These are phyloP conservation scores for Monosporascus ibericus DNA, from an alignment of 2,329 filamentous ascomycete species.

Conservation along the genomic window DNA sequence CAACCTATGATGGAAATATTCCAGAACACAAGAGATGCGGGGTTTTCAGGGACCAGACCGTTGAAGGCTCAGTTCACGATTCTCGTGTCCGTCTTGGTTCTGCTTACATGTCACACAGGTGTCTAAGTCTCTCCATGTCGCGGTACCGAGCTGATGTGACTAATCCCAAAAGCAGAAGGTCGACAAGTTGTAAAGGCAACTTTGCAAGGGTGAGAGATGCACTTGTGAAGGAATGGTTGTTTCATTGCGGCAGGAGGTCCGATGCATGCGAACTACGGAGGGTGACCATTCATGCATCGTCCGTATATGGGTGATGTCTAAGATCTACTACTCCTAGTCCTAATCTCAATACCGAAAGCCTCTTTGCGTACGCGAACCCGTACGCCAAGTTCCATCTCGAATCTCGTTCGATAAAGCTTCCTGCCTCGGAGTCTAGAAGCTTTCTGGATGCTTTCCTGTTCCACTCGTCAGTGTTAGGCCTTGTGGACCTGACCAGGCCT, in stretches of 20 bases:
- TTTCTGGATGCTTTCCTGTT: constrained; percentile 10
- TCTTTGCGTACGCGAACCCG: too few relatives aligned
- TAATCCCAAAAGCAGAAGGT: background rate
- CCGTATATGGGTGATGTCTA: too few relatives aligned
- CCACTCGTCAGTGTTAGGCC: background rate
- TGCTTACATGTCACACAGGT: background rate
- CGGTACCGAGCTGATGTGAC: background rate
- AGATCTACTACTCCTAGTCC: too few relatives aligned
- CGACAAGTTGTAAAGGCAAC: background rate
- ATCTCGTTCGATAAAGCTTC: too few relatives aligned
- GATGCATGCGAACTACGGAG: too few relatives aligned
- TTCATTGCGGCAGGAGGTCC: background rate
- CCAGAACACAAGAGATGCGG: background rate
- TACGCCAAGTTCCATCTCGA: too few relatives aligned
- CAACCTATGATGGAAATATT: background rate
- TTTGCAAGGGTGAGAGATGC: background rate
- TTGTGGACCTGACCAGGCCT: background rate
- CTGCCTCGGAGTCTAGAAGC: constrained; percentile 13
- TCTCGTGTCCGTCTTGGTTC: background rate
- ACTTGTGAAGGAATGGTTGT: background rate
- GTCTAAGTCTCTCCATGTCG: background rate
- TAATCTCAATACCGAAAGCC: too few relatives aligned
- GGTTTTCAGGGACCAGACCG: background rate
- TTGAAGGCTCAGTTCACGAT: background rate
- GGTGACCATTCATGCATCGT: too few relatives aligned